phyloP scores from a whole-genome alignment of 2,329 filamentous ascomycete genomes.

The Colletotrichum falcatum region DNA sequence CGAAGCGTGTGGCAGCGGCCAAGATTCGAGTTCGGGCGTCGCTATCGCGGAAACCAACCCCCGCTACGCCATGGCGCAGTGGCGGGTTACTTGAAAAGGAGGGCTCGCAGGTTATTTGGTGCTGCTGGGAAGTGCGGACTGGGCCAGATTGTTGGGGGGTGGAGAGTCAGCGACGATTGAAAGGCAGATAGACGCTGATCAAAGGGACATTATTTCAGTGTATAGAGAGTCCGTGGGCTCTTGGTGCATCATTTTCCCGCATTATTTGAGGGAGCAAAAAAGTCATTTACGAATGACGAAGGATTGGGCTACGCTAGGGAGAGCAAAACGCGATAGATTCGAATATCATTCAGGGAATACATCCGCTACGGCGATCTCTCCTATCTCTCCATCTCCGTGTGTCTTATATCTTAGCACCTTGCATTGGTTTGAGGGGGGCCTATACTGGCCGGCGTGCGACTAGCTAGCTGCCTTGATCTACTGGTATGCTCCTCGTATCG shows the following conservation, averaged over 20 bases:
- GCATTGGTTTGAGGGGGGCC: too few relatives aligned
- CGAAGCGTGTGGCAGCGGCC: conserved; percentile 23
- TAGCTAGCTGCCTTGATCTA: background rate
- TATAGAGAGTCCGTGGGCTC: conserved; percentile 2
- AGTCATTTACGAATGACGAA: conserved; percentile 21
- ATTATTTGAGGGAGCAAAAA: conserved; percentile 13
- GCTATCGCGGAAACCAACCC: conserved; percentile 11
- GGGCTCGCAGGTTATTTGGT: conserved; percentile 14
- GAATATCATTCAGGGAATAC: conserved; percentile 3
- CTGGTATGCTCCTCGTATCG: background rate
- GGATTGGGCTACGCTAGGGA: background rate
- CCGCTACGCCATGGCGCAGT: conserved; percentile 16
- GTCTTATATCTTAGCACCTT: too few relatives aligned
- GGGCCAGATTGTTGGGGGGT: background rate
- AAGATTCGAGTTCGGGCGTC: background rate
- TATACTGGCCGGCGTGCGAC: background rate
- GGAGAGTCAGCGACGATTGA: conserved; percentile 10
- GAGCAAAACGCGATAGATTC: conserved; percentile 21
- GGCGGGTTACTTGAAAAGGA: conserved; percentile 2
- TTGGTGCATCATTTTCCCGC: background rate
- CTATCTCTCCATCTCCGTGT: background rate
- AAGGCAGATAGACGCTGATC: conserved; percentile 12
- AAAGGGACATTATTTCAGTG: conserved; percentile 5
- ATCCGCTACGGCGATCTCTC: background rate
- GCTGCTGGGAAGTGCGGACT: conserved; percentile 12